A percentile compares a stretch with the other conserved stretches of the same genome.
Conservation (phyloP, 2,329 filamentous ascomycete species). For the Pseudogymnoascus sp. region DNA sequence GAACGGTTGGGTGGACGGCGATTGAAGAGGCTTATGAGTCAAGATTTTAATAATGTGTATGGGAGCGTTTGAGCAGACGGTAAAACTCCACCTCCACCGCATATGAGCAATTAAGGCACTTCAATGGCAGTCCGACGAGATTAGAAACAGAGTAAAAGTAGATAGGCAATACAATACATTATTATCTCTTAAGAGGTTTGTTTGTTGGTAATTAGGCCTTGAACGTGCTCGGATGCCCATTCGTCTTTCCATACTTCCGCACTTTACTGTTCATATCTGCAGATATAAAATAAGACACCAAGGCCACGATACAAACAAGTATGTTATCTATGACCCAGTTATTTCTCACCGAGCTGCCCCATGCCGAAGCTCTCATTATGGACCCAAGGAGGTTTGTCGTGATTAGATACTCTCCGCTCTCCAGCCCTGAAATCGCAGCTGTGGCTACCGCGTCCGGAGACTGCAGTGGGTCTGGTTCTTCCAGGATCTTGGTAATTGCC, state of each 20-base stretch:
- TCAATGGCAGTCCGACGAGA: not conserved
- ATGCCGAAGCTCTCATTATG: conserved; percentile 58
- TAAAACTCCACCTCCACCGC: not conserved
- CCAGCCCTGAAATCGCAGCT: conserved; percentile 63
- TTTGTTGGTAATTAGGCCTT: not conserved
- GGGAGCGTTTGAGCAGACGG: not conserved
- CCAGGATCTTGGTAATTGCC: conserved; percentile 67
- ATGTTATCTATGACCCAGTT: conserved; percentile 55
- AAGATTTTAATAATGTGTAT: not conserved
- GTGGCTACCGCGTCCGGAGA: conserved; percentile 71
- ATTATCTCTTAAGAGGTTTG: not conserved
- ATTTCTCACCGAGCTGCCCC: conserved; percentile 51
- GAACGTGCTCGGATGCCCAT: conserved; percentile 48
- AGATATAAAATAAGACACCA: conserved; percentile 45
- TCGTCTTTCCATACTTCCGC: conserved; percentile 45
- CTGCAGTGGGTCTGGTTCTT: conserved; percentile 75
- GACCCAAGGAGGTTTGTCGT: conserved; percentile 67
- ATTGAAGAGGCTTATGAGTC: not conserved
- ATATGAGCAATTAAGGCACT: not conserved
- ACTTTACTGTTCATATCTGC: conserved; percentile 52
- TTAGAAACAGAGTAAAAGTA: not conserved
- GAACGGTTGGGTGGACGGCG: not conserved
- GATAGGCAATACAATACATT: conserved; percentile 3
- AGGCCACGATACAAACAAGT: conserved; percentile 46
- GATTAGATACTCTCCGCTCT: conserved; percentile 73